These are phyloP conservation scores for Penicillium samsonianum DNA, from an alignment of 495 filamentous ascomycete genomes.

Conservation along the genomic window DNA sequence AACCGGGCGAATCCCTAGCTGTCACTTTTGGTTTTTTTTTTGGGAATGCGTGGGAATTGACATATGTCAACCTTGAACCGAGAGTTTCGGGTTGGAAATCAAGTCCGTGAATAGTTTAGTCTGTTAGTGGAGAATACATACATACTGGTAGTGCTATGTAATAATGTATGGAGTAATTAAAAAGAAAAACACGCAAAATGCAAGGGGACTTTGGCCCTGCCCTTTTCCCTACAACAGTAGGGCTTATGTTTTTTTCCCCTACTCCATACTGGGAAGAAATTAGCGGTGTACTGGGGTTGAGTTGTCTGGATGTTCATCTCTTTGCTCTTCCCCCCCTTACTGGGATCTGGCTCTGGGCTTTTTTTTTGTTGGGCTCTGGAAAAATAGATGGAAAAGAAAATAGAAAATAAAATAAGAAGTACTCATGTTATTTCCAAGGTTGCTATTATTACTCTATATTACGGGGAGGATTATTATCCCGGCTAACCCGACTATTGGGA, in stretches of 20 bases:
- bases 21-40: neutral
- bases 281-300: conserved; percentile 8
- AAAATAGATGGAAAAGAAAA: neutral
- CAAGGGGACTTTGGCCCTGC: neutral
- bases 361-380: conserved; percentile 6
- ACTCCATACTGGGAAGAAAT: no score
- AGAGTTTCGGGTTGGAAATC: neutral
- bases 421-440: conserved; percentile 4
- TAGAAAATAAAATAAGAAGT: neutral
- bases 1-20: neutral
- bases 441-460: conserved; percentile 2
- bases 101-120: neutral
- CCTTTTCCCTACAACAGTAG: no score
- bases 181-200: neutral
- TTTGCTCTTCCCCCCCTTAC: conserved; percentile 10
- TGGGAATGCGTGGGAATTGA: neutral
- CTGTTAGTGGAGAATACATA: neutral
- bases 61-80: conserved; percentile 10
- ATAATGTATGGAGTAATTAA: neutral
- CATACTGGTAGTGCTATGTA: neutral
- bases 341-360: conserved; percentile 10
- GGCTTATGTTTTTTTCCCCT: neutral
- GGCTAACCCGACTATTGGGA: conserved; percentile 1
- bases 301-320: conserved; percentile 7
- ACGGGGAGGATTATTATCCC: conserved; percentile 4